Conservation (phyloP, 768 basidiomycete species). For the Termitomyces sp. region DNA sequence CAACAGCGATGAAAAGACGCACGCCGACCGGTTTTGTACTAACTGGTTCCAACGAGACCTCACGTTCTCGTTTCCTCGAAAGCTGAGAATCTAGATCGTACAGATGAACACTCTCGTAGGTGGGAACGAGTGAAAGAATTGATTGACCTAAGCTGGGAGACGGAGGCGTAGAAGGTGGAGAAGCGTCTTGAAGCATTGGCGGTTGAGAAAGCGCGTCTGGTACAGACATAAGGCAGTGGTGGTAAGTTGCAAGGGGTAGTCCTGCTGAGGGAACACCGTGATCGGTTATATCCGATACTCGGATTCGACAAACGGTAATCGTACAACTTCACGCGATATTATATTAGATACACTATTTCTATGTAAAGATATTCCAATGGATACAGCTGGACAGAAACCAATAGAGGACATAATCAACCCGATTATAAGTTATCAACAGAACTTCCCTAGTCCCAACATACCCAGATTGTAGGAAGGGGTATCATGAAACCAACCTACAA, state of each 20-base stretch:
- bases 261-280: conserved; percentile 13
- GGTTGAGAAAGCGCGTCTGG: conserved; percentile 13
- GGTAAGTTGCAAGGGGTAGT: conserved; percentile 1
- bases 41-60: conserved; percentile 69
- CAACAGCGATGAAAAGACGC: conserved; percentile 17
- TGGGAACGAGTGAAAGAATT: conserved; percentile 3
- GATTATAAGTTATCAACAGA: background rate
- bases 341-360: background rate
- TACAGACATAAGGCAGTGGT: conserved; percentile 6
- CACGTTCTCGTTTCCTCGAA: conserved; percentile 72
- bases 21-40: conserved; percentile 36
- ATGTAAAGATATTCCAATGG: background rate
- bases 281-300: conserved; percentile 34
- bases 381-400: background rate
- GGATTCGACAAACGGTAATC: conserved; percentile 3
- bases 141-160: conserved; percentile 44
- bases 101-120: conserved; percentile 11
- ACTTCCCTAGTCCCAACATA: background rate
- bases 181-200: conserved; percentile 11
- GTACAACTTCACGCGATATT: background rate
- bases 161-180: conserved; percentile 36
- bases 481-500: background rate
- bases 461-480: background rate
- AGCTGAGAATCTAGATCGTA: conserved; percentile 36
- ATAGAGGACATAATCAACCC: background rate